A percentile compares a stretch with the other conserved stretches of the same genome.
Evolutionary conservation across 257 asterid species (phyloP).

Genomic region (Solanum microdontum): DNA sequence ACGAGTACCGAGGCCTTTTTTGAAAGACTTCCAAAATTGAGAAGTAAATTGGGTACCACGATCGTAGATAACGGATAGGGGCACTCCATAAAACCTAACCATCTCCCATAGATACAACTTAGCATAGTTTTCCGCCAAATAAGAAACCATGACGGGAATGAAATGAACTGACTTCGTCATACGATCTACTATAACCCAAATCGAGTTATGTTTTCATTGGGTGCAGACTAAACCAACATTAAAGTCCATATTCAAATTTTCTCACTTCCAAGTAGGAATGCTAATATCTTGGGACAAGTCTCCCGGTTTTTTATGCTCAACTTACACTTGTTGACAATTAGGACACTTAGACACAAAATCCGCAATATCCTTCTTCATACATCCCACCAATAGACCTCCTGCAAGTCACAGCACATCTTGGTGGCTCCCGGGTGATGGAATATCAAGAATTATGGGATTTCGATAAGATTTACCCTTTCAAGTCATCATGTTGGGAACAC

Average conservation of each 20-base stretch:
- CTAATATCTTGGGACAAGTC: background rate
- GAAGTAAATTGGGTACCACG: background rate
- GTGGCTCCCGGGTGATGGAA: background rate
- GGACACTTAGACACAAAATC: background rate
- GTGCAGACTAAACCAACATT: background rate
- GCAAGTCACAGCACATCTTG: no score
- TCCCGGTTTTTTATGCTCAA: background rate
- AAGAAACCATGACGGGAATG: background rate
- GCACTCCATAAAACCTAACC: background rate
- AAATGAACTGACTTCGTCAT: background rate
- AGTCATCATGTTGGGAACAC: background rate
- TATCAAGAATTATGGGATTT: background rate
- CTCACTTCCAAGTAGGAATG: background rate
- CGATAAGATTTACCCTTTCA: no score
- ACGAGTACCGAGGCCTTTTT: background rate
- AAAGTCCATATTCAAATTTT: background rate
- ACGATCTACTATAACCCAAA: background rate
- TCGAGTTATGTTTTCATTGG: background rate
- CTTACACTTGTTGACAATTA: background rate
- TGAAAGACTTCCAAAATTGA: background rate
- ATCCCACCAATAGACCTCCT: background rate
- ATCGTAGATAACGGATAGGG: background rate
- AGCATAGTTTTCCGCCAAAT: background rate
- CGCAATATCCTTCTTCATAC: background rate
- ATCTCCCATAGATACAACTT: background rate